Conservation (phyloP, 2,329 filamentous ascomycete genomes). For the Pseudocercospora crystallina region DNA sequence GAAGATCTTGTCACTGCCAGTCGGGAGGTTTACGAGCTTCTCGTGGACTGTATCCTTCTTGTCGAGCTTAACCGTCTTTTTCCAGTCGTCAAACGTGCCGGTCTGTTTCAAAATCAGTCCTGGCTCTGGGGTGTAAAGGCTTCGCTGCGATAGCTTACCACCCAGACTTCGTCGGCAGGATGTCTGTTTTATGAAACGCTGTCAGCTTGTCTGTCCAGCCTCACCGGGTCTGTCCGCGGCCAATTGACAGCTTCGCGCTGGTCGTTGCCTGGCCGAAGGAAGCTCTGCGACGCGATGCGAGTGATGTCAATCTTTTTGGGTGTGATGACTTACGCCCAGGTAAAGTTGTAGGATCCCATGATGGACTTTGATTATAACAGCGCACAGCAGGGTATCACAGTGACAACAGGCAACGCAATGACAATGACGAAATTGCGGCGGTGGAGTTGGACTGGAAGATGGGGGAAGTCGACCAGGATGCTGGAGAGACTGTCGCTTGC, state of each 20-base stretch:
- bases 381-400: no score
- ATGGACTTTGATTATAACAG: no score
- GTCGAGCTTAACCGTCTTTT: slow-evolving; percentile 78
- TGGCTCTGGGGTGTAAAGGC: no score
- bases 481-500: no score
- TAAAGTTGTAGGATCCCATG: slow-evolving; percentile 70
- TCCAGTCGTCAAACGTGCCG: slow-evolving; percentile 93
- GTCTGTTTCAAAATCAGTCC: slow-evolving; percentile 46
- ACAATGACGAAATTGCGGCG: no score
- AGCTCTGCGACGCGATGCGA: not conserved
- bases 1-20: slow-evolving; percentile 66
- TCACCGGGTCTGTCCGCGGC: slow-evolving; percentile 3
- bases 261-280: slow-evolving; percentile 4
- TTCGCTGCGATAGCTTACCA: slow-evolving; percentile 39
- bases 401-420: no score
- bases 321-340: slow-evolving; percentile 54
- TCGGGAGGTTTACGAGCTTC: slow-evolving; percentile 75
- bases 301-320: not conserved
- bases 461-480: no score
- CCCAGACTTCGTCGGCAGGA: slow-evolving; percentile 80
- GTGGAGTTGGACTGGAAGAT: no score
- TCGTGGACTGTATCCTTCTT: slow-evolving; percentile 71
- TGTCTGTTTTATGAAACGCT: slow-evolving; percentile 44
- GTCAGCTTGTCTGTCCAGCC: slow-evolving; percentile 19
- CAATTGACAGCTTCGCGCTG: slow-evolving; percentile 20